phyloP scores from a whole-genome alignment of 2,329 filamentous ascomycete genomes.

The Penicillium palitans region DNA sequence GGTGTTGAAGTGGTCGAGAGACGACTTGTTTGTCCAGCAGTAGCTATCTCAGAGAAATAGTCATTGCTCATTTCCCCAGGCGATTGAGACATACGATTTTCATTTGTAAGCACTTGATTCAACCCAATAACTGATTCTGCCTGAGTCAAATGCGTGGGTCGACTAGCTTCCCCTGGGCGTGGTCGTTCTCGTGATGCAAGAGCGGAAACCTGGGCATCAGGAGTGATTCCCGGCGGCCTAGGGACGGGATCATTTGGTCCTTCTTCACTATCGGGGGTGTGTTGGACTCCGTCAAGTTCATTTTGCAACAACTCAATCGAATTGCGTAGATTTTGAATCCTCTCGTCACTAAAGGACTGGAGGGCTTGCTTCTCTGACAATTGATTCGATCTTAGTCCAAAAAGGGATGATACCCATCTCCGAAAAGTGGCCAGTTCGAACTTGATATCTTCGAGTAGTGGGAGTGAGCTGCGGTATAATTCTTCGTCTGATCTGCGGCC shows the following conservation, averaged over 20 bases:
- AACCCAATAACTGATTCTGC: conserved; percentile 10
- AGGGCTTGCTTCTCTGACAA: conserved; percentile 18
- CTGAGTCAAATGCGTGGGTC: conserved; percentile 11
- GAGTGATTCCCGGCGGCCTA: conserved; percentile 19
- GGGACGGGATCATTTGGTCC: conserved; percentile 15
- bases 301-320: conserved; percentile 35
- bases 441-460: conserved; percentile 39
- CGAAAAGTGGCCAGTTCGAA: conserved; percentile 37
- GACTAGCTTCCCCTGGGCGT: conserved; percentile 14
- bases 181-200: conserved; percentile 7
- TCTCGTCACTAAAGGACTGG: conserved; percentile 23
- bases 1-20: conserved; percentile 16
- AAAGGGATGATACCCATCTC: conserved; percentile 35
- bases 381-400: conserved; percentile 28
- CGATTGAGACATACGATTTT: conserved; percentile 41
- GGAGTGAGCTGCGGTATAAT: conserved; percentile 37
- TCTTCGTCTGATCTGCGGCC: conserved; percentile 45
- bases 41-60: conserved; percentile 32
- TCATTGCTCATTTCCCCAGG: conserved; percentile 40
- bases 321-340: conserved; percentile 31
- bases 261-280: conserved; percentile 11
- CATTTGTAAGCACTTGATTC: conserved; percentile 31
- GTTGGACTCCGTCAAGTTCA: conserved; percentile 27
- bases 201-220: conserved; percentile 16
- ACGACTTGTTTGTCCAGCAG: conserved; percentile 26